Conservation (phyloP, 208 protist genomes). For the Vickermania ingenoplastis region DNA sequence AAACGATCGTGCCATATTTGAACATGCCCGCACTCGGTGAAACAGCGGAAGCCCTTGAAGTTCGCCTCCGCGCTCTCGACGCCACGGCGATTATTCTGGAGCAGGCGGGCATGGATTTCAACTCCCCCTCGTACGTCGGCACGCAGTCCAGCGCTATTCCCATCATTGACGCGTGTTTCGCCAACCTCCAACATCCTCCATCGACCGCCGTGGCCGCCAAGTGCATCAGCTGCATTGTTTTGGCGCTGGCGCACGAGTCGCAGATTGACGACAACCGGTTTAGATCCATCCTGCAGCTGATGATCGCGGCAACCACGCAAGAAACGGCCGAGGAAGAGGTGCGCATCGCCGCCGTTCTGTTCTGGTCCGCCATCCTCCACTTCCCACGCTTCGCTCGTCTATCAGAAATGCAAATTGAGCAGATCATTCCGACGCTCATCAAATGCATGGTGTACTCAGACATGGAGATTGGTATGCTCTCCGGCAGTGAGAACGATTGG, state of each 20-base stretch:
- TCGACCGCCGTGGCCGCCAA: constrained; percentile 35
- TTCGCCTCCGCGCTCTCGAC: constrained; percentile 53
- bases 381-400: constrained; percentile 65
- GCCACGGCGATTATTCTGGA: constrained; percentile 48
- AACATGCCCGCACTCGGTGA: constrained; percentile 11
- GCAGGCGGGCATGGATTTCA: constrained; percentile 44
- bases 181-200: constrained; percentile 33
- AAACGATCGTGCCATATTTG: constrained; percentile 32
- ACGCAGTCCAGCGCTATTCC: constrained; percentile 30
- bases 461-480: constrained; percentile 81
- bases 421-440: constrained; percentile 75
- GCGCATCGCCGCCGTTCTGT: constrained; percentile 76
- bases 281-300: constrained; percentile 35
- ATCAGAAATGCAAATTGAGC: constrained; percentile 28
- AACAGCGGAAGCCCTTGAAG: constrained; percentile 18
- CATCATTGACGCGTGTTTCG: constrained; percentile 59
- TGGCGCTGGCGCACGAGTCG: constrained; percentile 55
- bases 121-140: constrained; percentile 39
- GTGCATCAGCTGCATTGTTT: constrained; percentile 53
- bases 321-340: constrained; percentile 35
- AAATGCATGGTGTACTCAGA: constrained; percentile 86
- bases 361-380: constrained; percentile 67
- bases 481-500: constrained; percentile 68
- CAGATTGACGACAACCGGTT: constrained; percentile 49
- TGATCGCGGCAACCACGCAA: constrained; percentile 26